Evolutionary conservation across 2,329 filamentous ascomycete species (phyloP).

Genomic region (Sporothrix globosa): DNA sequence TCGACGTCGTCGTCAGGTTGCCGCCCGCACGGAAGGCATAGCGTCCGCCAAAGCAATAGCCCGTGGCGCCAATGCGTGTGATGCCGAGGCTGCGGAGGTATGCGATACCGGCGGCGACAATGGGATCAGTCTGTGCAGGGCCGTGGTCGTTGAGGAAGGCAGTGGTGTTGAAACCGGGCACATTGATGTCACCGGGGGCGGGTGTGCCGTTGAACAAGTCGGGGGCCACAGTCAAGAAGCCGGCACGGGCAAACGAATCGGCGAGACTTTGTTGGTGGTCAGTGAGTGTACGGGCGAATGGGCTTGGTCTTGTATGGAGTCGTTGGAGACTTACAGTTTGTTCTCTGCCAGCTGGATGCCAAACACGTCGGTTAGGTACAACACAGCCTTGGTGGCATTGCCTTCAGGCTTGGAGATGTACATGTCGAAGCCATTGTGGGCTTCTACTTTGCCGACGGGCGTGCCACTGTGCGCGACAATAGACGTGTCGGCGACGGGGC

Average conservation of each 20-base stretch:
- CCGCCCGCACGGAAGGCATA: slow-evolving; percentile 51
- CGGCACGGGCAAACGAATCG: slow-evolving; percentile 68
- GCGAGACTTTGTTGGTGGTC: slow-evolving; percentile 48
- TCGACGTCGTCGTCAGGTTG: not conserved
- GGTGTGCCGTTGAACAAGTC: slow-evolving; percentile 67
- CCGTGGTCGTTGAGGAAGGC: slow-evolving; percentile 49
- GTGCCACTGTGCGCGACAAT: slow-evolving; percentile 37
- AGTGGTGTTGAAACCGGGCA: slow-evolving; percentile 48
- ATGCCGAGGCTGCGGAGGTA: slow-evolving; percentile 56
- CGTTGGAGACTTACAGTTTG: slow-evolving; percentile 37
- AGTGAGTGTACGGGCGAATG: not conserved
- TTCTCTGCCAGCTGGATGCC: slow-evolving; percentile 40
- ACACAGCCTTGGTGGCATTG: slow-evolving; percentile 35
- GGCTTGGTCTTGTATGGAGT: too few relatives aligned
- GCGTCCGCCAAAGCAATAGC: slow-evolving; percentile 68
- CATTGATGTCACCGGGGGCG: slow-evolving; percentile 48
- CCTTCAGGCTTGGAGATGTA: slow-evolving; percentile 38
- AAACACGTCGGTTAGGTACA: slow-evolving; percentile 42
- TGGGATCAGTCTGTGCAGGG: slow-evolving; percentile 46
- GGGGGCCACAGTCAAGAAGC: slow-evolving; percentile 67
- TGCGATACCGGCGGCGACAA: slow-evolving; percentile 52
- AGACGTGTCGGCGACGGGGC: slow-evolving; percentile 32
- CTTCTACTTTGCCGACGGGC: slow-evolving; percentile 35
- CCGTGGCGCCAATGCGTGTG: slow-evolving; percentile 58
- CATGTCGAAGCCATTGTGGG: slow-evolving; percentile 36